phyloP scores from a whole-genome alignment of 495 filamentous ascomycete species.

The Daldinia childiae region DNA sequence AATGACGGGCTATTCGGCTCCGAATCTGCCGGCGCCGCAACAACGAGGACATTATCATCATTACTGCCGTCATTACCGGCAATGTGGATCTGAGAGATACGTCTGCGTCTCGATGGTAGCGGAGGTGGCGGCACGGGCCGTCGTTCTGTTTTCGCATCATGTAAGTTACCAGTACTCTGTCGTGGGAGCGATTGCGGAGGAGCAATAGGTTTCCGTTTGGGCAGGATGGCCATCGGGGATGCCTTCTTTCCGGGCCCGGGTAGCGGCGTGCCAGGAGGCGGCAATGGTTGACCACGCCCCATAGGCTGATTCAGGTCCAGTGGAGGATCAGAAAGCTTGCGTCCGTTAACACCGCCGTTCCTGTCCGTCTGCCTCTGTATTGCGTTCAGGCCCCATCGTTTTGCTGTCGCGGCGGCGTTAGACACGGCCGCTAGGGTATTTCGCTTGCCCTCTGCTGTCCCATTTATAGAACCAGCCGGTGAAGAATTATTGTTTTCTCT shows the following conservation, averaged over 20 bases:
- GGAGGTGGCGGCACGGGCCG: slow-evolving; percentile 57
- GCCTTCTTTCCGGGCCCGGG: slow-evolving; percentile 65
- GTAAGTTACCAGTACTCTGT: slow-evolving; percentile 35
- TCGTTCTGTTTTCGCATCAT: slow-evolving; percentile 45
- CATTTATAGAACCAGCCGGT: slow-evolving; percentile 32
- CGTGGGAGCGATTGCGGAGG: slow-evolving; percentile 46
- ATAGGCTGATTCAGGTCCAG: slow-evolving; percentile 72
- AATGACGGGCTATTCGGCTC: slow-evolving; percentile 63
- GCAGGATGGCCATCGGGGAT: slow-evolving; percentile 60
- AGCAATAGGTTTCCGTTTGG: slow-evolving; percentile 57
- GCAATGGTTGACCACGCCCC: slow-evolving; percentile 76
- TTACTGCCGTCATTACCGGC: slow-evolving; percentile 40
- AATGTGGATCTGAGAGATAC: slow-evolving; percentile 42
- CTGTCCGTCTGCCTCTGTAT: slow-evolving; percentile 65
- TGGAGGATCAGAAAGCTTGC: slow-evolving; percentile 40
- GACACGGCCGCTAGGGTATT: slow-evolving; percentile 68
- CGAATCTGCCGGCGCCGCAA: slow-evolving; percentile 65
- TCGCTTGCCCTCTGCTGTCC: slow-evolving; percentile 49
- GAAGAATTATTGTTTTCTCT: slow-evolving; percentile 47
- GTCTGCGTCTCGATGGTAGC: slow-evolving; percentile 38
- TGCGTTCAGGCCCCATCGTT: slow-evolving; percentile 83
- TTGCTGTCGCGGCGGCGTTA: slow-evolving; percentile 78
- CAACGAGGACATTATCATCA: slow-evolving; percentile 64
- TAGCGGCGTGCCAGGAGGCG: slow-evolving; percentile 74
- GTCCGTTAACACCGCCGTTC: slow-evolving; percentile 32